phyloP scores from a whole-genome alignment of 306 rosid genomes.

The Malus asiatica region DNA sequence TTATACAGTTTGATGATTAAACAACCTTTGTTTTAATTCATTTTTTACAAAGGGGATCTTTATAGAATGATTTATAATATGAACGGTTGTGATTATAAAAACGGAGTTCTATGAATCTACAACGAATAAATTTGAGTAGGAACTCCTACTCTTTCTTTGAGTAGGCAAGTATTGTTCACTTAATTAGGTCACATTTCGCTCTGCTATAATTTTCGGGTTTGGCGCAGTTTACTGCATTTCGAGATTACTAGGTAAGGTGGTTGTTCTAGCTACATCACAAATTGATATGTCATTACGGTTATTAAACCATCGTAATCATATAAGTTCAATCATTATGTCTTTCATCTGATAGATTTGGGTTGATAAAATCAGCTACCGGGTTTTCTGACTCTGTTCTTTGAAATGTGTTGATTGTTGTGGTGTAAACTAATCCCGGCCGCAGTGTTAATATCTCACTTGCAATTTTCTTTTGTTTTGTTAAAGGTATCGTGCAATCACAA shows the following conservation, averaged over 20 bases:
- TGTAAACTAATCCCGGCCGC: background rate
- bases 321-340: background rate
- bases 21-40: no score
- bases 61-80: no score
- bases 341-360: background rate
- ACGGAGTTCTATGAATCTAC: no score
- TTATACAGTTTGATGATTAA: no score
- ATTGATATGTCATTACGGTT: background rate
- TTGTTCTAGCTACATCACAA: background rate
- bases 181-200: background rate
- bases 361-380: no score
- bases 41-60: no score
- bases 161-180: no score
- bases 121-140: no score
- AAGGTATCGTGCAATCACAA: slow-evolving; percentile 83
- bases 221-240: background rate
- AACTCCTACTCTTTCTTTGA: no score
- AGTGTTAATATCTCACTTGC: no score
- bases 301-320: background rate
- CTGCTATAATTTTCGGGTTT: background rate
- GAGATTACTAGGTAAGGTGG: background rate
- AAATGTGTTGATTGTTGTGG: background rate
- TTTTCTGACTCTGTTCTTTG: background rate
- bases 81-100: no score
- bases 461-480: background rate